Conservation (phyloP, 2,329 filamentous ascomycete species). For the Metarhizium robertsii region DNA sequence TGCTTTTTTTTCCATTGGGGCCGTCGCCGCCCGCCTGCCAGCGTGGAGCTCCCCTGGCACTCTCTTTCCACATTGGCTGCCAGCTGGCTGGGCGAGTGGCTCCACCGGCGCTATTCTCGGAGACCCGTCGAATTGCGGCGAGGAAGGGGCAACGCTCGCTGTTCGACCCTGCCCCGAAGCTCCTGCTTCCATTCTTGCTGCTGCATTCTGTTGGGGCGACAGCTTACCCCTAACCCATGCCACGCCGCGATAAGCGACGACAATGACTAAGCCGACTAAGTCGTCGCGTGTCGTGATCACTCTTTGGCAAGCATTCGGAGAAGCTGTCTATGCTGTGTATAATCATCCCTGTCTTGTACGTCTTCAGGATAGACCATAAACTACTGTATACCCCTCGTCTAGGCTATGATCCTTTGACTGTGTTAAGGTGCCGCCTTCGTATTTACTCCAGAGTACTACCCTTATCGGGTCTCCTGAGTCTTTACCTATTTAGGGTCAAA, state of each 20-base stretch:
- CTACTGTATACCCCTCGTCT: no score
- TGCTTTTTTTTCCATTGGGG: slow-evolving; percentile 7
- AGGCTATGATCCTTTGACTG: no score
- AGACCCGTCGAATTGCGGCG: slow-evolving; percentile 8
- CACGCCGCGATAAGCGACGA: no score
- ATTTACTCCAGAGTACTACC: no score
- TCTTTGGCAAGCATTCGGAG: no score
- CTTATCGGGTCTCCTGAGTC: no score
- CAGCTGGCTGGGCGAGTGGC: not conserved
- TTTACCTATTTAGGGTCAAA: no score
- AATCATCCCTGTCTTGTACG: no score
- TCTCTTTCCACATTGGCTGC: not conserved
- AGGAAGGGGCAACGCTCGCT: not conserved
- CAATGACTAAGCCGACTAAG: not conserved
- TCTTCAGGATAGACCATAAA: no score
- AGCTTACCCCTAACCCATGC: not conserved
- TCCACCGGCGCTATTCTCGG: slow-evolving; percentile 7
- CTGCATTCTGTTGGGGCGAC: slow-evolving; percentile 1
- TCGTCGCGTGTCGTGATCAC: not conserved
- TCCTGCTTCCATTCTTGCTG: not conserved
- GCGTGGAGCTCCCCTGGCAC: slow-evolving; percentile 6
- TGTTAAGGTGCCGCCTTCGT: no score
- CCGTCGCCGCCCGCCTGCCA: not conserved
- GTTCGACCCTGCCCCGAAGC: no score
- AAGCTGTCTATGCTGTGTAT: no score